Percentiles rank a stretch among this genome's conserved stretches.
These are phyloP conservation scores for Kurtzmaniella quercitrusa DNA, from an alignment of 1,139 yeast genomes.

Conservation along the genomic window DNA sequence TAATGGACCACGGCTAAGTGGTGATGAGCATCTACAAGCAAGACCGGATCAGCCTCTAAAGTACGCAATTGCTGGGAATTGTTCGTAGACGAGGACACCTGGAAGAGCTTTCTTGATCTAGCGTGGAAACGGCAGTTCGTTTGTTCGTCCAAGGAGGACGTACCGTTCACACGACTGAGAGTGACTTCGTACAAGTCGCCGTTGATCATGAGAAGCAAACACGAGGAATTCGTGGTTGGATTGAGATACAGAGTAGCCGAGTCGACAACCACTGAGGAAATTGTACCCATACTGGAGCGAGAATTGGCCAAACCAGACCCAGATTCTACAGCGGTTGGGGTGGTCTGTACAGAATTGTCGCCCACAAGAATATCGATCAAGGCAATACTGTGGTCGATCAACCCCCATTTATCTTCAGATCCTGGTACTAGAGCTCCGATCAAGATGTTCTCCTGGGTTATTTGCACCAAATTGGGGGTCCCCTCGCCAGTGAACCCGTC, in stretches of 20 bases:
- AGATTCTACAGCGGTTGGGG: neutral
- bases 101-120: neutral
- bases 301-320: too few species aligned
- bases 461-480: neutral
- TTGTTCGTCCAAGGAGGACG: neutral
- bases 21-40: conserved; percentile 16
- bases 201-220: neutral
- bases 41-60: conserved; percentile 20
- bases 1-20: conserved; percentile 22
- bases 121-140: neutral
- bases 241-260: neutral
- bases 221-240: neutral
- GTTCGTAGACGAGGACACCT: neutral
- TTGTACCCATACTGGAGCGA: neutral
- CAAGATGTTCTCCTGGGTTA: neutral
- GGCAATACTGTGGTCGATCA: neutral
- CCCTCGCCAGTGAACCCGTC: neutral
- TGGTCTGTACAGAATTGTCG: neutral
- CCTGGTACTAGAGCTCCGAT: neutral
- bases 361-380: neutral
- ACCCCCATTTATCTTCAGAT: neutral
- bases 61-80: neutral
- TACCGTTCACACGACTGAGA: neutral
- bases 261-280: neutral
- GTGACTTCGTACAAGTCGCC: neutral